Evolutionary conservation across 2,329 filamentous ascomycete genomes (phyloP), one percentile per base, ranked within the genome.

Genomic region (Neofusicoccum parvum): DNA sequence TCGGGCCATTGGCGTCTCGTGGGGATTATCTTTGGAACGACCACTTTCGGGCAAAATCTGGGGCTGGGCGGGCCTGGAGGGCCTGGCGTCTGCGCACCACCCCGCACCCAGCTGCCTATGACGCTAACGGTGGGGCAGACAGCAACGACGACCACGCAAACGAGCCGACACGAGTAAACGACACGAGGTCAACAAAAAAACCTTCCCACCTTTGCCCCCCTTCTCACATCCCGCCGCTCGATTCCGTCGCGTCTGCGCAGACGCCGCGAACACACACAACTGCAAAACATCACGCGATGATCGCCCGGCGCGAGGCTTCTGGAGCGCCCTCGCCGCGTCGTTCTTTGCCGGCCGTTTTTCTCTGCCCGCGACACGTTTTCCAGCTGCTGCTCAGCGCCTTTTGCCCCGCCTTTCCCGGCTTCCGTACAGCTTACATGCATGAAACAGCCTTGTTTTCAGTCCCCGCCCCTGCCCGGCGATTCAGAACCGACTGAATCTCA

Each of bases 111-210:
- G 43, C 20, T 43, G 37, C 43, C 10, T 48, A 60, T 60, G 56
- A 60, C 56, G 56, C 56, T 60, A 37, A 60, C 56, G 17, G 56
- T 60, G 56, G 56, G 56, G 56, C 56, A 60, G 41, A 46, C 39
- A 45, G 27, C 54, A 41, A 58, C 54, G 12, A 20, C 39, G 41
- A 37, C 54, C 54, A 46, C 39, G 54, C 27, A 11, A 32, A 15
- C 49, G 32, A 41, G 32, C 46, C 27, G 46, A 27, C 46, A 56
- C 53, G 53, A 32, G 27, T 32, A 39, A 27, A 17, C 5, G 54
- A 50, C 48, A 50, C 54, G 39, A 58, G 54, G 23, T 32, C 39
- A 58, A 46, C 54, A 36, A 17, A 46, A 20, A 36, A 15, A 7
- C 32, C 20, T 37, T 12, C 36, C 32, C 39, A 37, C n/a, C 46